These are phyloP conservation scores for Coprinopsis sp. DNA, from an alignment of 768 basidiomycete genomes.

Conservation along the genomic window DNA sequence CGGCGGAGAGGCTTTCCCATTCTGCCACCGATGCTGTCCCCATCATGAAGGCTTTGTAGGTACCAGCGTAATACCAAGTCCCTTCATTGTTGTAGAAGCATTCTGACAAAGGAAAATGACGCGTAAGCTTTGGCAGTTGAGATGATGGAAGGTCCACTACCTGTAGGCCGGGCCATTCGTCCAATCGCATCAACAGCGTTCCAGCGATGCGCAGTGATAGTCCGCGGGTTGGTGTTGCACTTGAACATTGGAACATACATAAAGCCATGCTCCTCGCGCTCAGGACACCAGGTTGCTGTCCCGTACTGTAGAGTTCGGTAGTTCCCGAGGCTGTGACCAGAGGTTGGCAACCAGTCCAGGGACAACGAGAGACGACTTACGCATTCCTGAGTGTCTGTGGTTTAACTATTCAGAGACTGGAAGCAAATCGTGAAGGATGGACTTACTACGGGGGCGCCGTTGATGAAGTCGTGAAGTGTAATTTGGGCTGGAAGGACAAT, in stretches of 20 bases:
- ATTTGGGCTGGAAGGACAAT: constrained; percentile 61
- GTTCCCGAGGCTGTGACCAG: constrained; percentile 48
- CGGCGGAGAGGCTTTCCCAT: constrained; percentile 60
- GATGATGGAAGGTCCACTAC: too few species aligned
- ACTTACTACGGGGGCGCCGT: constrained; percentile 53
- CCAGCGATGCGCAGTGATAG: constrained; percentile 76
- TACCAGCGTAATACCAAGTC: constrained; percentile 82
- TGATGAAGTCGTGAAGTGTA: constrained; percentile 67
- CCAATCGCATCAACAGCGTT: constrained; percentile 55
- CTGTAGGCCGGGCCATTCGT: constrained; percentile 58
- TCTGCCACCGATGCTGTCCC: constrained; percentile 63
- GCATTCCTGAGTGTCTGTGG: constrained; percentile 54
- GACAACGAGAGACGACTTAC: constrained; percentile 34
- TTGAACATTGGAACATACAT: constrained; percentile 70
- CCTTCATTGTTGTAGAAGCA: constrained; percentile 81
- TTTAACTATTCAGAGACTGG: too few species aligned
- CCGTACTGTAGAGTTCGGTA: constrained; percentile 63
- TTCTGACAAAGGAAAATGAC: constrained; percentile 35
- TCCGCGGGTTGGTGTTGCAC: constrained; percentile 75
- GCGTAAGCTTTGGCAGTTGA: too few species aligned
- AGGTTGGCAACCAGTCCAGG: neutral
- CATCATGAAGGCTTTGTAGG: constrained; percentile 62
- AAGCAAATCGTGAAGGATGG: constrained; percentile 2
- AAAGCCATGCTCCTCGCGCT: constrained; percentile 80
- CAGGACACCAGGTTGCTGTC: constrained; percentile 76